These are phyloP conservation scores for Tympanopsis confertula DNA, from an alignment of 2,329 filamentous ascomycete species.

Conservation along the genomic window DNA sequence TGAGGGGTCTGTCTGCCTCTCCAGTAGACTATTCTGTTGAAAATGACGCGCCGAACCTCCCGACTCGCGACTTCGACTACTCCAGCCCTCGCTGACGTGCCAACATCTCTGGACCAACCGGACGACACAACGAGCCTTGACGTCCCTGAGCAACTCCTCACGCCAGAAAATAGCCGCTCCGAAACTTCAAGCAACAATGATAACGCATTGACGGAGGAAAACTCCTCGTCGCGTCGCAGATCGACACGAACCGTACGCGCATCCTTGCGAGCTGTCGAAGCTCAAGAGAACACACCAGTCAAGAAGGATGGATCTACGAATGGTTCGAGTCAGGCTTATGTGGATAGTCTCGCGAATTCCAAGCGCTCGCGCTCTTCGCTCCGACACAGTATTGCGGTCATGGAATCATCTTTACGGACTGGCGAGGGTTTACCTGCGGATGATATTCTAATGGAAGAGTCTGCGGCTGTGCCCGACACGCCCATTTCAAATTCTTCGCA, in stretches of 20 bases:
- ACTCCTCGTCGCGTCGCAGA: constrained; percentile 14
- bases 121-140: constrained; percentile 19
- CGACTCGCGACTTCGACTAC: too few species aligned
- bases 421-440: too few species aligned
- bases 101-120: too few species aligned
- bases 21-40: too few species aligned
- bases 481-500: background rate
- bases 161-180: constrained; percentile 27
- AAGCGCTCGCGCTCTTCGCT: background rate
- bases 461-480: background rate
- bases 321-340: background rate
- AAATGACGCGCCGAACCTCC: too few species aligned
- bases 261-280: constrained; percentile 17
- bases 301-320: too few species aligned
- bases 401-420: background rate
- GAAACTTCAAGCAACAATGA: constrained; percentile 26
- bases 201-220: constrained; percentile 19
- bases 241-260: constrained; percentile 26
- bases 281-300: background rate
- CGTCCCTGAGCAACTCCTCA: constrained; percentile 23
- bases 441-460: background rate
- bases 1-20: too few species aligned
- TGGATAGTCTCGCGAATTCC: background rate
- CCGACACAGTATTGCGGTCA: constrained; percentile 1
- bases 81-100: constrained; percentile 10